Evolutionary conservation across 257 asterid species (phyloP).

Genomic region (Ajuga chamaepitys): DNA sequence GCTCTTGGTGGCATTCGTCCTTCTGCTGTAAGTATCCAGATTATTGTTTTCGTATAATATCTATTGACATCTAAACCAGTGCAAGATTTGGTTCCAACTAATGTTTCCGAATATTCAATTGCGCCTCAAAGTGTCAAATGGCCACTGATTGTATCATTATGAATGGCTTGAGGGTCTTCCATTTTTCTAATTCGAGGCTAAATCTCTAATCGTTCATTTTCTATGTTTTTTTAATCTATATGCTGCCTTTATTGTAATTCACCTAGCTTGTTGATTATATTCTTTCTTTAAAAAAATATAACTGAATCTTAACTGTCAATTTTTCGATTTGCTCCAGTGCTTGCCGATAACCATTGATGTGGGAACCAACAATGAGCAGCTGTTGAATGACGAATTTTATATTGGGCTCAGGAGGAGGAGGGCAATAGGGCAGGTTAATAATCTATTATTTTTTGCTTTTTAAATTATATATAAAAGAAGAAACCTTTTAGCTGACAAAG

Average conservation of each 20-base stretch:
- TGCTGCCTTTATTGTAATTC: background rate
- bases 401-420: constrained; percentile 88
- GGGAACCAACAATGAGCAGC: constrained; percentile 80
- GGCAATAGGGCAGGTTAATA: constrained; percentile 84
- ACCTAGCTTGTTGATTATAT: background rate
- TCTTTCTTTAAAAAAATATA: background rate
- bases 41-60: background rate
- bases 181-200: background rate
- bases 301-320: too few relatives aligned
- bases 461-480: background rate
- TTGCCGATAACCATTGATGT: constrained; percentile 90
- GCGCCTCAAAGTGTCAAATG: background rate
- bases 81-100: background rate
- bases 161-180: background rate
- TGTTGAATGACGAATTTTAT: constrained; percentile 82
- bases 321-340: constrained; percentile 42
- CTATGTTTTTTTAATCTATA: background rate
- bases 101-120: background rate
- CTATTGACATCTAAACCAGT: background rate
- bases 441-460: background rate
- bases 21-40: constrained; percentile 55
- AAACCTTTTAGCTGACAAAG: background rate
- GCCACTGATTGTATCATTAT: background rate
- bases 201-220: too few relatives aligned
- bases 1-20: constrained; percentile 99